Conservation (phyloP, 345 rosid genomes). For the Citrus mangshanensis region DNA sequence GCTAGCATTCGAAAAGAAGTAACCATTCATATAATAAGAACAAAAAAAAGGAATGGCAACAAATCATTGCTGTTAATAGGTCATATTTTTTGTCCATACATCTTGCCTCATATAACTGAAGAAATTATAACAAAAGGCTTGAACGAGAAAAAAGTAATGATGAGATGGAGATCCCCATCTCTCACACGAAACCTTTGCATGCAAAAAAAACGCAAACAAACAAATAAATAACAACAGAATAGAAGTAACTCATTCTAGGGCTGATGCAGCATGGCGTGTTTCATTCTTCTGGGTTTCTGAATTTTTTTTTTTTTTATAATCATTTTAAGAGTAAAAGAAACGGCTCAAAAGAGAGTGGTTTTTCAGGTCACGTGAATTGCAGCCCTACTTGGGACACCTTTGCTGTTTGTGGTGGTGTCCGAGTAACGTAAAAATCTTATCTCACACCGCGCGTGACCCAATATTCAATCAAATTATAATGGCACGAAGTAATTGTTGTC, state of each 20-base stretch:
- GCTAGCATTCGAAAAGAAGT: slow-evolving; percentile 2
- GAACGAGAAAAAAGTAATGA: not conserved
- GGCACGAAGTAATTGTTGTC: not conserved
- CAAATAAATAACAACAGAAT: not conserved
- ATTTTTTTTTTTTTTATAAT: too few species aligned
- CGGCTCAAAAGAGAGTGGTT: not conserved
- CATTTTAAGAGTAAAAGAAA: not conserved
- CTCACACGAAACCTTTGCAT: slow-evolving; percentile 23
- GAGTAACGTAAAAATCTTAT: not conserved
- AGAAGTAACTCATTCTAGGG: not conserved
- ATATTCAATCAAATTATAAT: not conserved
- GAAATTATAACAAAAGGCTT: not conserved
- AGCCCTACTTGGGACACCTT: slow-evolving; percentile 10
- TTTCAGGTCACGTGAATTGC: slow-evolving; percentile 15
- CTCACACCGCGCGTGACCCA: slow-evolving; percentile 2
- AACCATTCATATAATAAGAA: not conserved
- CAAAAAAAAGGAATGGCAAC: slow-evolving; percentile 1
- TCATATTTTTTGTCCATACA: slow-evolving; percentile 19
- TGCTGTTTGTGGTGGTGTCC: slow-evolving; percentile 12
- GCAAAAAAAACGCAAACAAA: slow-evolving; percentile 4
- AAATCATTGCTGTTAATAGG: not conserved
- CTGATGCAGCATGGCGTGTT: slow-evolving; percentile 21
- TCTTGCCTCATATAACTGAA: slow-evolving; percentile 18
- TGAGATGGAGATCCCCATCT: not conserved
- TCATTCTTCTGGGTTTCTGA: not conserved